Percentiles rank a stretch among this genome's conserved stretches.
These are phyloP conservation scores for Tricholoma terreum DNA, from an alignment of 768 basidiomycete species.

Conservation along the genomic window DNA sequence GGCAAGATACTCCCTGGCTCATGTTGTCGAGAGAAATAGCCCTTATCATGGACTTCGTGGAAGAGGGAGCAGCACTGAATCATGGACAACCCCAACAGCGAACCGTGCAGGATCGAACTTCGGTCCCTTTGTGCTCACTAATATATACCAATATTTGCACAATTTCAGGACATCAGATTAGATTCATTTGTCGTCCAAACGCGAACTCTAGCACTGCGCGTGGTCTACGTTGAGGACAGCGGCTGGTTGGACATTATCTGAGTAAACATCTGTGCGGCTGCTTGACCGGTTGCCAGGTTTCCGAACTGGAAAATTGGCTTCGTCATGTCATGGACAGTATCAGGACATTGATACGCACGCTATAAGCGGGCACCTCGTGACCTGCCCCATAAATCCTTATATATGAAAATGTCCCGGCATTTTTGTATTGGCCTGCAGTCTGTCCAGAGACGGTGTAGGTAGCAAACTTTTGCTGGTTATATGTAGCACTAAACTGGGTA, in stretches of 20 bases:
- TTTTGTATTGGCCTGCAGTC: constrained; percentile 52
- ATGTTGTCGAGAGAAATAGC: too few species aligned
- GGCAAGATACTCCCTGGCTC: too few species aligned
- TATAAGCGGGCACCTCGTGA: constrained; percentile 48
- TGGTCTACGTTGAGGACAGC: constrained; percentile 13
- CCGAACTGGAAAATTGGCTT: constrained; percentile 30
- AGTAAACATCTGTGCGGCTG: constrained; percentile 42
- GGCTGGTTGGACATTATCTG: constrained; percentile 37
- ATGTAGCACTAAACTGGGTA: constrained; percentile 43
- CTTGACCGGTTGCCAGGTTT: constrained; percentile 35
- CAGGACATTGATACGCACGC: constrained; percentile 19
- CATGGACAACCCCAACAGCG: too few species aligned
- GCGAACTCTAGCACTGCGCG: too few species aligned
- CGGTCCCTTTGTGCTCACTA: too few species aligned
- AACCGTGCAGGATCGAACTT: too few species aligned
- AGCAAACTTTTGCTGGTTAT: constrained; percentile 40
- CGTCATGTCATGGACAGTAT: too few species aligned
- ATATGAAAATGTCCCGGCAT: constrained; percentile 56
- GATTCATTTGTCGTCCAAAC: too few species aligned
- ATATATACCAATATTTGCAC: too few species aligned
- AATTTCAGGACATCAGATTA: too few species aligned
- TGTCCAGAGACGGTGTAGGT: constrained; percentile 51
- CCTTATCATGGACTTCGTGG: too few species aligned
- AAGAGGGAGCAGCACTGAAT: too few species aligned
- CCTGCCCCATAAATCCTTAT: constrained; percentile 48